Evolutionary conservation across 2,329 filamentous ascomycete species (phyloP).

Genomic region (Cordyceps cateniannulata): DNA sequence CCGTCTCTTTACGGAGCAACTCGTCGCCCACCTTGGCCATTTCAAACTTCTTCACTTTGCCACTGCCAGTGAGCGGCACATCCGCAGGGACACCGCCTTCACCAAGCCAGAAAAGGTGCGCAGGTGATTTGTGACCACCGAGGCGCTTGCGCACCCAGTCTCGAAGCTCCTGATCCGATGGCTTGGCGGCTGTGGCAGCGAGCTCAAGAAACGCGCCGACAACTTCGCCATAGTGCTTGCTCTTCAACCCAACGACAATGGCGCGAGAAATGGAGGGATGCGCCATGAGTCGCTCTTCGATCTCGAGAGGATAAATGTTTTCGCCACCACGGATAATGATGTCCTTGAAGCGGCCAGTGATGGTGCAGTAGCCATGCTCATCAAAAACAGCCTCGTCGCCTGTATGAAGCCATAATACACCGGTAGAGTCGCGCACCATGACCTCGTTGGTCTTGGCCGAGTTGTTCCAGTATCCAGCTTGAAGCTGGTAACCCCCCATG

Average conservation of each 20-base stretch:
- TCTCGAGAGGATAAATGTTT: conserved; percentile 69
- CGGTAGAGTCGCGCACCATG: conserved; percentile 46
- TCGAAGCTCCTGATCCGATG: conserved; percentile 47
- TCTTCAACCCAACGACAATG: conserved; percentile 62
- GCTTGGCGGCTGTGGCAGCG: conserved; percentile 30
- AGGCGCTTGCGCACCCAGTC: conserved; percentile 57
- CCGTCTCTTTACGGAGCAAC: conserved; percentile 42
- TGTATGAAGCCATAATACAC: conserved; percentile 57
- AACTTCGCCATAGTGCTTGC: conserved; percentile 67
- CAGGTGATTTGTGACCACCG: conserved; percentile 62
- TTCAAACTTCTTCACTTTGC: conserved; percentile 64
- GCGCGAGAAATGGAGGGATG: conserved; percentile 58
- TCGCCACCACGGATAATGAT: conserved; percentile 73
- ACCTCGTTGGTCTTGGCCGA: conserved; percentile 63
- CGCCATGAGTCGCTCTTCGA: conserved; percentile 63
- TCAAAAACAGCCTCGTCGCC: conserved; percentile 66
- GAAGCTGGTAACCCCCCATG: conserved; percentile 71
- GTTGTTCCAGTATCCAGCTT: conserved; percentile 63
- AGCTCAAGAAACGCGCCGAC: conserved; percentile 57
- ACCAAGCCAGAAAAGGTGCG: conserved; percentile 72
- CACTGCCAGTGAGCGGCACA: conserved; percentile 63
- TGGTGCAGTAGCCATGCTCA: conserved; percentile 61
- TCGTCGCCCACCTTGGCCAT: conserved; percentile 51
- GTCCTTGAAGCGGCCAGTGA: conserved; percentile 72
- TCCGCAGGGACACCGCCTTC: conserved; percentile 46